A percentile compares a stretch with the other conserved stretches of the same genome.
phyloP scores from a whole-genome alignment of 164 flowering plant species.

The Dillenia suffruticosa region DNA sequence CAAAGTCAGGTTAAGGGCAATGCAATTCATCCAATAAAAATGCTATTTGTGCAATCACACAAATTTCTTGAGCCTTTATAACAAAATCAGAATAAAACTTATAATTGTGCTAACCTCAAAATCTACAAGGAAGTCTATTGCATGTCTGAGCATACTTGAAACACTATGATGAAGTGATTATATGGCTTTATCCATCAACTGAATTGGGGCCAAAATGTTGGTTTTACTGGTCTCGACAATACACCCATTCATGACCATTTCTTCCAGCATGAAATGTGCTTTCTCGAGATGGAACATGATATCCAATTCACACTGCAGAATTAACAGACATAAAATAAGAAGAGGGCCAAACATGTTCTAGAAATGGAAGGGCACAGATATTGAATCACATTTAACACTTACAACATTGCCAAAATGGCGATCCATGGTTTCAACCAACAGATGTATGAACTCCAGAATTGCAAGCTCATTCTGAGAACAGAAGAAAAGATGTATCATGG shows the following conservation, averaged over 20 bases:
- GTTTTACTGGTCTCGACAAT: slow-evolving; percentile 93
- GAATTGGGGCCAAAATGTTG: slow-evolving; percentile 75
- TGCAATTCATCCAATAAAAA: no score
- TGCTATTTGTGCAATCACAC: no score
- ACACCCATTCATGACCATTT: slow-evolving; percentile 99
- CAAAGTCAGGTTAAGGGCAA: no score
- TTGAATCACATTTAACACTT: slow-evolving; percentile 12
- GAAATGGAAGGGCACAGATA: background rate
- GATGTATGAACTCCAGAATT: slow-evolving; percentile 87
- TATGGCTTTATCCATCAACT: slow-evolving; percentile 85
- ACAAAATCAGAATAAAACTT: no score
- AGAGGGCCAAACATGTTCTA: no score
- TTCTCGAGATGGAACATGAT: slow-evolving; percentile 99
- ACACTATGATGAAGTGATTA: slow-evolving; percentile 11
- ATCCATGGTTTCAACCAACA: slow-evolving; percentile 96
- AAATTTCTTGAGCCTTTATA: no score
- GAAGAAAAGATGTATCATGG: slow-evolving; percentile 2
- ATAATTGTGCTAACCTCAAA: no score
- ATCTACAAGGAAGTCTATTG: no score
- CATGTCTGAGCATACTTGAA: no score
- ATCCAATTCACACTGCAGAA: slow-evolving; percentile 90
- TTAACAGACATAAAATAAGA: background rate
- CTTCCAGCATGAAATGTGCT: slow-evolving; percentile 99
- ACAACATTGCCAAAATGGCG: slow-evolving; percentile 99
- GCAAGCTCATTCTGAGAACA: slow-evolving; percentile 90